Percentiles rank a stretch among this genome's conserved stretches.
phyloP scores from a whole-genome alignment of 768 basidiomycete species.

The Amyloporia xantha region DNA sequence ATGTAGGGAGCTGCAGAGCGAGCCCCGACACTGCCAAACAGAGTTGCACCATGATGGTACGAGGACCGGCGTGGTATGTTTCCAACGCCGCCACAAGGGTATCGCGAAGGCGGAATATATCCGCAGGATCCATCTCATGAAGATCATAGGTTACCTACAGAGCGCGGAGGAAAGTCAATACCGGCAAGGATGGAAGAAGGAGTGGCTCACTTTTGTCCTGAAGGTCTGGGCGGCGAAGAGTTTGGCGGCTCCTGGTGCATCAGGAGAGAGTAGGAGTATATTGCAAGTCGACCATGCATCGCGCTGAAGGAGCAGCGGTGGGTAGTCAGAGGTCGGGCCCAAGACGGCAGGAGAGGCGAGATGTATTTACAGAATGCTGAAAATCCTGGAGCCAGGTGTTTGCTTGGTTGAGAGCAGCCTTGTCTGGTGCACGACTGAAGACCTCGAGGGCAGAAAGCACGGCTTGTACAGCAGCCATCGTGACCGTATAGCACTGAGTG shows the following conservation, averaged over 20 bases:
- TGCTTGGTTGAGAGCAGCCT: constrained; percentile 73
- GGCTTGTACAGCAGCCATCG: constrained; percentile 65
- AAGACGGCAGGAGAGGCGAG: constrained; percentile 40
- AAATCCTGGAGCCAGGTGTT: constrained; percentile 98
- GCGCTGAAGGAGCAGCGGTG: constrained; percentile 64
- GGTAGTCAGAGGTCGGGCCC: constrained; percentile 59
- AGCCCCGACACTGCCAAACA: constrained; percentile 88
- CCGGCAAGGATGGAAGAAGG: neutral
- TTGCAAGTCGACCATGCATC: constrained; percentile 98
- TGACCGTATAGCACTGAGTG: too few relatives aligned
- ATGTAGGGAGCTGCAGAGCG: constrained; percentile 81
- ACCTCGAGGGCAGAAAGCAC: constrained; percentile 74
- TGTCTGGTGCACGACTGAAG: constrained; percentile 78
- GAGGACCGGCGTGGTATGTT: constrained; percentile 67
- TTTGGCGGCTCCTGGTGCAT: constrained; percentile 74
- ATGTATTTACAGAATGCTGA: constrained; percentile 95
- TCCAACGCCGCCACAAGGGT: constrained; percentile 76
- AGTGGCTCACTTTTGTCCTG: constrained; percentile 71
- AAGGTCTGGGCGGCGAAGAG: constrained; percentile 97
- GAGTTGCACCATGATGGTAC: constrained; percentile 81
- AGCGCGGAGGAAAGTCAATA: constrained; percentile 8
- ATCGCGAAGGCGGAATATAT: constrained; percentile 77
- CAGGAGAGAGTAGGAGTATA: constrained; percentile 75
- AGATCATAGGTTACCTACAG: constrained; percentile 92
- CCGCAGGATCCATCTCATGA: constrained; percentile 68